These are phyloP conservation scores for Cordyceps pruinosa DNA, from an alignment of 2,329 filamentous ascomycete species.

Conservation along the genomic window DNA sequence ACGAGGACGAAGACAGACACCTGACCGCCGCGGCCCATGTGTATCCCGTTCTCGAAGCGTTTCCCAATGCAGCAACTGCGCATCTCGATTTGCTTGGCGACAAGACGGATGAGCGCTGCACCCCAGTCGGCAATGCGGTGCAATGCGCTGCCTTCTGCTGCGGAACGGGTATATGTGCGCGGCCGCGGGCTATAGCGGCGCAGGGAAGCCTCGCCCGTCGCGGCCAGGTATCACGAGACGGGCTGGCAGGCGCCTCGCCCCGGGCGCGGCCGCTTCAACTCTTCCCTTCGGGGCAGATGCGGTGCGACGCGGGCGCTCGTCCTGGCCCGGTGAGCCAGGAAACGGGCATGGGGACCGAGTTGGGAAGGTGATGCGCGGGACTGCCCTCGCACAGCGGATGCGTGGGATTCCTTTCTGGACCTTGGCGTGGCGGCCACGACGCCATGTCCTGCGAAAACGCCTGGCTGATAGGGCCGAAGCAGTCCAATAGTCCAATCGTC, in stretches of 20 bases:
- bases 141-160: neutral
- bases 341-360: neutral
- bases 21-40: neutral
- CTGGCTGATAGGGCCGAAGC: too few species aligned
- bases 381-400: neutral
- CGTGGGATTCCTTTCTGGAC: too few species aligned
- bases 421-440: too few species aligned
- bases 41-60: neutral
- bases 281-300: too few species aligned
- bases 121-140: constrained; percentile 2
- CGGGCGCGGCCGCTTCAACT: too few species aligned
- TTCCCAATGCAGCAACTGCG: constrained; percentile 1
- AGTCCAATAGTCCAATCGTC: too few species aligned
- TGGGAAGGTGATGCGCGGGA: constrained; percentile 3
- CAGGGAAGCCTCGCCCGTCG: too few species aligned
- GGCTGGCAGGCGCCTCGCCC: too few species aligned
- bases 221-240: too few species aligned
- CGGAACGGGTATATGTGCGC: neutral
- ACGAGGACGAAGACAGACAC: too few species aligned
- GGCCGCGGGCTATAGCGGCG: too few species aligned
- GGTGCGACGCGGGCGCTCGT: neutral
- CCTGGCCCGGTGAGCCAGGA: neutral
- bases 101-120: neutral
- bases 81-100: constrained; percentile 8
- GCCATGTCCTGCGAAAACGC: neutral